phyloP scores from a whole-genome alignment of 2,329 filamentous ascomycete species.

The Claviceps paspali region DNA sequence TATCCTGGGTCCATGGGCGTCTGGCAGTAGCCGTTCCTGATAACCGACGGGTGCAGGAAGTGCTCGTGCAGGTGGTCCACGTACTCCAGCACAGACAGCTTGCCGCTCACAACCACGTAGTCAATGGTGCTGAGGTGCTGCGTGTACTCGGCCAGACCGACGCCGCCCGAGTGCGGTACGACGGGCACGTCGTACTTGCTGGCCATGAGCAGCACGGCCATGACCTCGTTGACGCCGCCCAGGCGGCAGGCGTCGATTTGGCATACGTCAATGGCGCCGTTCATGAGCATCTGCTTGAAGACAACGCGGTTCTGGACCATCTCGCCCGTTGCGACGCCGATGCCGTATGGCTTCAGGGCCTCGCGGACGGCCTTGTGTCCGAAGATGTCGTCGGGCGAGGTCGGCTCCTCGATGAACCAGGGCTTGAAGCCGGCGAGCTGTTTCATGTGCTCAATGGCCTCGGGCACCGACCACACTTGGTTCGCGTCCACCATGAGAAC shows the following conservation, averaged over 20 bases:
- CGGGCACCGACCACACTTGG: slow-evolving; percentile 81
- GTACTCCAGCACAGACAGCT: slow-evolving; percentile 73
- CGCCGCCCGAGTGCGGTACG: slow-evolving; percentile 78
- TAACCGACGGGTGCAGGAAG: slow-evolving; percentile 66
- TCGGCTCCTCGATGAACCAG: slow-evolving; percentile 93
- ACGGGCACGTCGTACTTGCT: slow-evolving; percentile 66
- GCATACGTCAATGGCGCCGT: slow-evolving; percentile 71
- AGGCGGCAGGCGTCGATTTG: slow-evolving; percentile 85
- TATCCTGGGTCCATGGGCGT: slow-evolving; percentile 75
- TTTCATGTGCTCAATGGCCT: slow-evolving; percentile 78
- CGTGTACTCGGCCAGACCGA: slow-evolving; percentile 85
- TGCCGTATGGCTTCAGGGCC: slow-evolving; percentile 56
- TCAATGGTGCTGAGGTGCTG: slow-evolving; percentile 88
- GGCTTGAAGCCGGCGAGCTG: slow-evolving; percentile 69
- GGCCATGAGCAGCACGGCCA: slow-evolving; percentile 79
- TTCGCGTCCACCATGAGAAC: slow-evolving; percentile 89
- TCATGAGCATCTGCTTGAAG: slow-evolving; percentile 79
- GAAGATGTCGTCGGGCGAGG: slow-evolving; percentile 75
- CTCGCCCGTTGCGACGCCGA: slow-evolving; percentile 82
- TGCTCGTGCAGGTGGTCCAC: slow-evolving; percentile 91
- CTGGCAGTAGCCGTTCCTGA: slow-evolving; percentile 75
- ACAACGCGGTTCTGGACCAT: slow-evolving; percentile 93
- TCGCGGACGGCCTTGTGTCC: slow-evolving; percentile 77
- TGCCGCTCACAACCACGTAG: slow-evolving; percentile 73
- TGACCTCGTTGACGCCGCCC: slow-evolving; percentile 80